Conservation (phyloP, 1,284 basidiomycete species). For the Marasmius oreades region DNA sequence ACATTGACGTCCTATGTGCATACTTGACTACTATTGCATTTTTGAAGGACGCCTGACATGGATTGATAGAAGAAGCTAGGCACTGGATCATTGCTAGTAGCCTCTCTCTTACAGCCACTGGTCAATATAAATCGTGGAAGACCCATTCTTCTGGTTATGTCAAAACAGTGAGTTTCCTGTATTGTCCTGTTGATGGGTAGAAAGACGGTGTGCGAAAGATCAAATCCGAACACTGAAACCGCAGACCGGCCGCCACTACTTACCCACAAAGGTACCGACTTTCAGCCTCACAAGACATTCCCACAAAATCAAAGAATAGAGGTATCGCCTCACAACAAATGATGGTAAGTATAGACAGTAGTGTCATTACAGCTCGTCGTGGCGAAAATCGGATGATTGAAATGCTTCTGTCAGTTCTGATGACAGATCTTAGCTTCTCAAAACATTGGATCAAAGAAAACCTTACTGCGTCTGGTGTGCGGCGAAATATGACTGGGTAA, state of each 20-base stretch:
- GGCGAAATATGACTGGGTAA: conserved; percentile 70
- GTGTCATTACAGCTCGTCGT: conserved; percentile 50
- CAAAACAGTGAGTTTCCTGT: too few species aligned
- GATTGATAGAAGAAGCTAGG: neutral
- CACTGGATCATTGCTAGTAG: neutral
- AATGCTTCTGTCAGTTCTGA: conserved; percentile 58
- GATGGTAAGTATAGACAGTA: conserved; percentile 2
- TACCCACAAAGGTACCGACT: neutral
- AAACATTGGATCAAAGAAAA: conserved; percentile 1
- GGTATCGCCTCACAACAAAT: conserved; percentile 2
- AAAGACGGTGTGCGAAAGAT: neutral
- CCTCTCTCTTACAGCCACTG: neutral
- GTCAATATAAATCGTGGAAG: neutral
- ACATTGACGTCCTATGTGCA: neutral
- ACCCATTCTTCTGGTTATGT: neutral
- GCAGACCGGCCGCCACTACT: neutral
- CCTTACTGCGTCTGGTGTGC: conserved; percentile 67
- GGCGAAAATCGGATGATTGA: conserved; percentile 36
- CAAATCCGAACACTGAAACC: neutral
- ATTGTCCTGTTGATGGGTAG: too few species aligned
- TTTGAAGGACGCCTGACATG: neutral
- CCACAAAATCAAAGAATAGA: neutral
- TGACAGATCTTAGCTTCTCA: conserved; percentile 6
- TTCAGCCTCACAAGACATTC: neutral
- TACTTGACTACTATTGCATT: neutral